Conservation (phyloP, 805 yeast genomes). For the Hanseniaspora singularis region DNA sequence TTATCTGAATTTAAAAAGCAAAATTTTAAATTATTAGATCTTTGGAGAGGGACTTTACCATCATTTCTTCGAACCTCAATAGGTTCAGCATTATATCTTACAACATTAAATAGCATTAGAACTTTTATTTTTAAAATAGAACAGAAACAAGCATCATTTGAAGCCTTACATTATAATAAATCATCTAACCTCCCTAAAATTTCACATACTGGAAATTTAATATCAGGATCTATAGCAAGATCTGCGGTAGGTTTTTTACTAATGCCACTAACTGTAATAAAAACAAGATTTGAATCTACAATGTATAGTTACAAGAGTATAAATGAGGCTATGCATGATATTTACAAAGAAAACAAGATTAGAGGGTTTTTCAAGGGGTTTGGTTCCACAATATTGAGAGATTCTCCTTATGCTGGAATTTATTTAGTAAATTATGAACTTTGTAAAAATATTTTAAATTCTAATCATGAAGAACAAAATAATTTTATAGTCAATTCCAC, state of each 20-base stretch:
- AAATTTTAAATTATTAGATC: slow-evolving; percentile 32
- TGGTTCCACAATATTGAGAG: slow-evolving; percentile 75
- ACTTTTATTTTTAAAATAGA: background rate
- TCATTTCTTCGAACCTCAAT: slow-evolving; percentile 80
- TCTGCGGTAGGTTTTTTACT: slow-evolving; percentile 73
- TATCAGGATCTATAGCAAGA: slow-evolving; percentile 68
- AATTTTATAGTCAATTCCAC: slow-evolving; percentile 45
- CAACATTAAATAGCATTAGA: slow-evolving; percentile 56
- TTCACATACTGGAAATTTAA: slow-evolving; percentile 53
- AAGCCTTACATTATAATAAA: slow-evolving; percentile 25
- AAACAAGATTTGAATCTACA: slow-evolving; percentile 80
- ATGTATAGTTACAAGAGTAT: slow-evolving; percentile 58
- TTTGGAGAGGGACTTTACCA: slow-evolving; percentile 93
- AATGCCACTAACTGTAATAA: slow-evolving; percentile 89
- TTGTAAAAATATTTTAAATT: slow-evolving; percentile 36
- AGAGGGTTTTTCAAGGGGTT: slow-evolving; percentile 77
- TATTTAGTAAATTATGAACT: slow-evolving; percentile 78
- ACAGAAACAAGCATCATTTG: background rate
- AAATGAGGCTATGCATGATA: slow-evolving; percentile 45
- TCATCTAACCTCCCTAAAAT: slow-evolving; percentile 55
- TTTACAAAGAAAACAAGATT: slow-evolving; percentile 41
- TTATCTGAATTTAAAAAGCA: slow-evolving; percentile 23
- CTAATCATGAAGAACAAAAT: slow-evolving; percentile 23
- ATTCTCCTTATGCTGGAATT: slow-evolving; percentile 93
- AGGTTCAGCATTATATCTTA: slow-evolving; percentile 78